A percentile compares a stretch with the other conserved stretches of the same genome.
These are phyloP conservation scores for Pyrus pyrifolia DNA, from an alignment of 306 rosid genomes.

Conservation along the genomic window DNA sequence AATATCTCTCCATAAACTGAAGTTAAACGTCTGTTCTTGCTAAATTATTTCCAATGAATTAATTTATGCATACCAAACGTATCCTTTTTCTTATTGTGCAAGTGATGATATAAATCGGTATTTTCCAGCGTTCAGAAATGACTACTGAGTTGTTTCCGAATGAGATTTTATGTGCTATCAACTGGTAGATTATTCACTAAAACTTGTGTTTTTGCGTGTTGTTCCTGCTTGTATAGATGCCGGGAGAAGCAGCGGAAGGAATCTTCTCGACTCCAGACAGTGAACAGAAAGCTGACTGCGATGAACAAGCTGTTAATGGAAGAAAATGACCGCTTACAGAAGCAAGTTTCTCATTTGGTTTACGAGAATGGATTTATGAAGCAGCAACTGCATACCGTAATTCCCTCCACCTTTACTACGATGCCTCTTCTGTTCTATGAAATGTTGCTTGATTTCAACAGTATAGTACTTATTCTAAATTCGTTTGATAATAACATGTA, in stretches of 20 bases:
- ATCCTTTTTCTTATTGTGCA: not conserved
- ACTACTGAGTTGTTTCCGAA: not conserved
- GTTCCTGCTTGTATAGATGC: slow-evolving; percentile 39
- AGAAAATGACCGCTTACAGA: slow-evolving; percentile 97
- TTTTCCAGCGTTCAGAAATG: not conserved
- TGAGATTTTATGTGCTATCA: not conserved
- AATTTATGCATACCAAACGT: not conserved
- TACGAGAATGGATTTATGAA: slow-evolving; percentile 89
- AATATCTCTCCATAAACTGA: not conserved
- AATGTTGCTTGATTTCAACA: not conserved
- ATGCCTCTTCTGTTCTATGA: not conserved
- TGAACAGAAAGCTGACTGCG: slow-evolving; percentile 74
- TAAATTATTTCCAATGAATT: not conserved
- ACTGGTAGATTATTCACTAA: not conserved
- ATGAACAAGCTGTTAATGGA: slow-evolving; percentile 95
- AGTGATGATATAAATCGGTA: not conserved
- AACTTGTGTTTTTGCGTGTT: not conserved
- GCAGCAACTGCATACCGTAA: slow-evolving; percentile 72
- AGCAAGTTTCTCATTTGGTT: slow-evolving; percentile 91
- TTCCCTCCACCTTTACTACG: not conserved
- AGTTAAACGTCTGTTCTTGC: not conserved
- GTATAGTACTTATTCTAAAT: not conserved
- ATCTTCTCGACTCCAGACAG: slow-evolving; percentile 84
- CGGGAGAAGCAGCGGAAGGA: slow-evolving; percentile 99
- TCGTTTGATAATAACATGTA: slow-evolving; percentile 9